phyloP scores from a whole-genome alignment of 352 stramenopile species.

The Phytophthora hybrid region DNA sequence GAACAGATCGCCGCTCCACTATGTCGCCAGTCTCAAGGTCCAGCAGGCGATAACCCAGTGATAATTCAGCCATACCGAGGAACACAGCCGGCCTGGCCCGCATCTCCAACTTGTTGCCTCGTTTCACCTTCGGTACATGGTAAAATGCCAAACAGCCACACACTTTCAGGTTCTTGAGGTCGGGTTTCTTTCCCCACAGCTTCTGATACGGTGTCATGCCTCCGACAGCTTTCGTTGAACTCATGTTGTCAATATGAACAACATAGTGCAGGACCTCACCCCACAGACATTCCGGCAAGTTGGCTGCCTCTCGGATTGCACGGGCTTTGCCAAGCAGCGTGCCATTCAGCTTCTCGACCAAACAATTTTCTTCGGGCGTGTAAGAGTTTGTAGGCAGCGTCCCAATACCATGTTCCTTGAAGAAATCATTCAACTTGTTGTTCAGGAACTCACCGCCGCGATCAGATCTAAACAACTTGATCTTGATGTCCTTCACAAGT shows the following conservation, averaged over 20 bases:
- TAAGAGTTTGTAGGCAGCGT: background rate
- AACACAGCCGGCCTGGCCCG: conserved; percentile 6
- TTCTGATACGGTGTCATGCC: conserved; percentile 12
- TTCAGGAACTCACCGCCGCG: background rate
- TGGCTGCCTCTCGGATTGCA: background rate
- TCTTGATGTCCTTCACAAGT: background rate
- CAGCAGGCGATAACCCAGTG: conserved; percentile 7
- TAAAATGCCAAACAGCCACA: conserved; percentile 14
- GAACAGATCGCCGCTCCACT: conserved; percentile 6
- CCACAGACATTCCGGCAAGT: conserved; percentile 1
- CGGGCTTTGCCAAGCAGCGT: background rate
- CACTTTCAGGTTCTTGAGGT: conserved; percentile 11
- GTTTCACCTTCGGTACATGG: conserved; percentile 6
- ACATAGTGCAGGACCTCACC: conserved; percentile 17
- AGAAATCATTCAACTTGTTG: background rate
- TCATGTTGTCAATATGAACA: conserved; percentile 14
- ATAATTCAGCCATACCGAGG: conserved; percentile 1
- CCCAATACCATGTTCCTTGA: background rate
- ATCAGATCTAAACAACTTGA: background rate
- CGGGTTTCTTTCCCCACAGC: background rate
- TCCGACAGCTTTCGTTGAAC: conserved; percentile 2
- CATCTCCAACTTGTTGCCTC: conserved; percentile 5
- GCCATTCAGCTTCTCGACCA: background rate
- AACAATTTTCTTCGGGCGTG: background rate
- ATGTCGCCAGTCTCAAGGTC: conserved; percentile 10